These are phyloP conservation scores for Zasmidium cellare DNA, from an alignment of 2,329 filamentous ascomycete genomes.

Conservation along the genomic window DNA sequence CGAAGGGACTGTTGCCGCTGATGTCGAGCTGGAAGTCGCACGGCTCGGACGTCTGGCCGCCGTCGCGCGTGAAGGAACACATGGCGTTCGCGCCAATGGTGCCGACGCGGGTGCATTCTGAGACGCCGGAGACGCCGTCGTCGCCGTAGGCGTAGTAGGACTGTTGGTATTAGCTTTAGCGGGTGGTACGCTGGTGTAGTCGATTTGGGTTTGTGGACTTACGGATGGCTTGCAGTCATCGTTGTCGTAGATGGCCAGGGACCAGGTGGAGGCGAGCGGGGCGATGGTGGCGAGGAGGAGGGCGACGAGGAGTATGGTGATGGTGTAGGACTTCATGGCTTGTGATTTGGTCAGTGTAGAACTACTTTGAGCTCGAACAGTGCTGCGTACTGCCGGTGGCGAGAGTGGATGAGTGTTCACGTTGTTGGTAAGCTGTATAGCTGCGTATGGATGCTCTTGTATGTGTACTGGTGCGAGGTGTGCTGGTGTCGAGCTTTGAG, in stretches of 20 bases:
- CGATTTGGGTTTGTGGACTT: too few relatives aligned
- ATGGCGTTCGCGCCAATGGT: not conserved
- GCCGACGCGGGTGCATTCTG: not conserved
- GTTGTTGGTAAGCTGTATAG: too few relatives aligned
- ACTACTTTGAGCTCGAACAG: too few relatives aligned
- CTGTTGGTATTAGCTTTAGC: not conserved
- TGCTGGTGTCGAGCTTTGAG: too few relatives aligned
- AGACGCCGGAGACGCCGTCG: not conserved
- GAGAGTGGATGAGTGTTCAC: too few relatives aligned
- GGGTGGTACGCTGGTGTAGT: too few relatives aligned
- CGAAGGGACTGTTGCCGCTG: not conserved
- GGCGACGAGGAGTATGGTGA: not conserved
- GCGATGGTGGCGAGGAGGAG: not conserved
- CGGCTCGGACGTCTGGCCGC: not conserved
- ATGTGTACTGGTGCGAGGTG: too few relatives aligned
- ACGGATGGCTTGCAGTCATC: not conserved
- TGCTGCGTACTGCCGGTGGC: too few relatives aligned
- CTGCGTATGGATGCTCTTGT: too few relatives aligned
- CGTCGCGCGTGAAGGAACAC: not conserved
- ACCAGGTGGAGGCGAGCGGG: not conserved
- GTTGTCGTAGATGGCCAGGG: not conserved
- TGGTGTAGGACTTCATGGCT: not conserved
- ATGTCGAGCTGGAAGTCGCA: not conserved
- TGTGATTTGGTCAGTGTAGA: not conserved
- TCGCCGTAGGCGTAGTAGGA: not conserved